These are phyloP conservation scores for Liriodendron chinense DNA, from an alignment of 164 flowering plant species.

Conservation along the genomic window DNA sequence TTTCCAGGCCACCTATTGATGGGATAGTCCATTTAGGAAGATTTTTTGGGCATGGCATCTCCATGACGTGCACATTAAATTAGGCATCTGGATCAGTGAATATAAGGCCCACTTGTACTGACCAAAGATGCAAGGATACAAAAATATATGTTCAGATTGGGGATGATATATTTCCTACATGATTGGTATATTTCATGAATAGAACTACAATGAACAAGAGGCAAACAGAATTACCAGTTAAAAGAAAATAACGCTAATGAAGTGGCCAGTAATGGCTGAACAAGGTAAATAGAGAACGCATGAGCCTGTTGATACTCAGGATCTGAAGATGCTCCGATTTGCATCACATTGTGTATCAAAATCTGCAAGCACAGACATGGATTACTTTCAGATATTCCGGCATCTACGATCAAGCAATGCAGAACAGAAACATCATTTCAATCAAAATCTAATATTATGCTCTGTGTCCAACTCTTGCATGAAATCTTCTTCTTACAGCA, in stretches of 20 bases:
- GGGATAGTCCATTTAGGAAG: neutral
- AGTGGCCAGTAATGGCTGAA: conserved; percentile 84
- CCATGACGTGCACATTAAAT: neutral
- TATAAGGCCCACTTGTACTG: neutral
- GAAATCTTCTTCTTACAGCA: conserved; percentile 65
- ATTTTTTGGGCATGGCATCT: neutral
- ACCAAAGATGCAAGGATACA: neutral
- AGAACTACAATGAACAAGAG: no score
- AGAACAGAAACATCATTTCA: neutral
- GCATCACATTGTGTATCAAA: conserved; percentile 88
- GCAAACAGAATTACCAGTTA: conserved; percentile 63
- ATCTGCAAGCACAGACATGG: conserved; percentile 47
- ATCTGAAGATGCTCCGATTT: conserved; percentile 88
- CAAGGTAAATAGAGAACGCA: conserved; percentile 90
- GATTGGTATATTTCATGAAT: neutral
- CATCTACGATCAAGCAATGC: conserved; percentile 9
- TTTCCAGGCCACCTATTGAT: neutral
- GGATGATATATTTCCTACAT: neutral
- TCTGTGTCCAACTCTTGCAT: conserved; percentile 2
- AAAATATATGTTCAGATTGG: neutral
- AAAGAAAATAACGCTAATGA: conserved; percentile 82
- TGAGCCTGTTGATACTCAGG: conserved; percentile 88
- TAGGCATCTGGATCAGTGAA: neutral
- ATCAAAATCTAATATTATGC: neutral
- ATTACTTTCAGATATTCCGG: conserved; percentile 6